Conservation (phyloP, 164 flowering plant species). For the Protea cynaroides region DNA sequence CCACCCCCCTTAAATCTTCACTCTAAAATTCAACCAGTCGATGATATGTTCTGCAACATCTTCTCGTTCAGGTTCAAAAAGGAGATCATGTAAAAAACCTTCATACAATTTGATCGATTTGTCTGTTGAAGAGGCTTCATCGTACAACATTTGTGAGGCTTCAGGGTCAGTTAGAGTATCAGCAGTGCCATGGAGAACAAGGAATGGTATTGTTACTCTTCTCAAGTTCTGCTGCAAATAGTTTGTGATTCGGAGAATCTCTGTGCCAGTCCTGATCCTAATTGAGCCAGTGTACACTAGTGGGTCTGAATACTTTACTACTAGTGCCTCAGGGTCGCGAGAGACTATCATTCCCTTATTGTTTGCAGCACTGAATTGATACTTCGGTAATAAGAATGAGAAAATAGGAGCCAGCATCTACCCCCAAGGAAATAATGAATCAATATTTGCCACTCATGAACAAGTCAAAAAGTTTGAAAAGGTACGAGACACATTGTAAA, state of each 20-base stretch:
- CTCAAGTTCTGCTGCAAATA: slow-evolving; percentile 54
- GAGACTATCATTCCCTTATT: slow-evolving; percentile 62
- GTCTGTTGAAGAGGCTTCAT: slow-evolving; percentile 71
- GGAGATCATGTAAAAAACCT: slow-evolving; percentile 77
- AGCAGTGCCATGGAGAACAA: slow-evolving; percentile 83
- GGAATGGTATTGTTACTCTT: slow-evolving; percentile 48
- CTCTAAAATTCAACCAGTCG: slow-evolving; percentile 62
- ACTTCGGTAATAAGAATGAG: slow-evolving; percentile 58
- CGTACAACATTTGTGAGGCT: slow-evolving; percentile 55
- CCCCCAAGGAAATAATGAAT: slow-evolving; percentile 8
- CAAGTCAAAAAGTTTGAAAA: too few relatives aligned
- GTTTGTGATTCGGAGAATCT: slow-evolving; percentile 60
- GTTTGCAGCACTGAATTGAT: slow-evolving; percentile 57
- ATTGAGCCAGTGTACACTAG: slow-evolving; percentile 81
- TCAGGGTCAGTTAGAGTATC: slow-evolving; percentile 78
- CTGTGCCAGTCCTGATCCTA: slow-evolving; percentile 69
- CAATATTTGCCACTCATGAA: background rate
- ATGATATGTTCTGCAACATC: slow-evolving; percentile 42
- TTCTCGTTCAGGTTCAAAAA: slow-evolving; percentile 74
- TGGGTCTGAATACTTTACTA: slow-evolving; percentile 85
- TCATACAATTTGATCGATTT: slow-evolving; percentile 64
- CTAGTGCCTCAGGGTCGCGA: slow-evolving; percentile 67
- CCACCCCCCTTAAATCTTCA: slow-evolving; percentile 4
- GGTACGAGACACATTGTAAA: background rate
- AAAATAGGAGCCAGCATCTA: slow-evolving; percentile 81